These are phyloP conservation scores for Spergularia bocconei DNA, from an alignment of 148 eudicot genomes.

Conservation along the genomic window DNA sequence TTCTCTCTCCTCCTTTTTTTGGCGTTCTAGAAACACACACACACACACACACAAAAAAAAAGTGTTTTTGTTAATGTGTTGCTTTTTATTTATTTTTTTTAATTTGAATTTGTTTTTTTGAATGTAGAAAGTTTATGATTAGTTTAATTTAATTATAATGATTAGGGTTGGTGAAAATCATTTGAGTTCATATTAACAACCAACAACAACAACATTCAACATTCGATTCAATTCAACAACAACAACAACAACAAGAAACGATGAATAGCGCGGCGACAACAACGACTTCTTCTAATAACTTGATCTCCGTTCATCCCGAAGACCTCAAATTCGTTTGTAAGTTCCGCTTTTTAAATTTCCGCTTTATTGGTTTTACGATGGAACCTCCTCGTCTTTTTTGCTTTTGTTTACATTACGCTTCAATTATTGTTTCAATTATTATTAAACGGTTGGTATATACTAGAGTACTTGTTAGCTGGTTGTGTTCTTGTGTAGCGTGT, in stretches of 20 bases:
- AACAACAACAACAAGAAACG: not conserved
- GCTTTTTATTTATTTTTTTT: conserved; percentile 7
- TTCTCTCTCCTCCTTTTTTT: not conserved
- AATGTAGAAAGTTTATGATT: not conserved
- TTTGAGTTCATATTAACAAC: not conserved
- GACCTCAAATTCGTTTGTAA: conserved; percentile 76
- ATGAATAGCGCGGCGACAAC: conserved; percentile 28
- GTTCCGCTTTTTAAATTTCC: not conserved
- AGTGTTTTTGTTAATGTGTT: too few relatives aligned
- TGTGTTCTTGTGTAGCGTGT: not conserved
- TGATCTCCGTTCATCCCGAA: conserved; percentile 70
- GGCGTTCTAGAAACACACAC: not conserved
- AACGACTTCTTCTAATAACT: conserved; percentile 43
- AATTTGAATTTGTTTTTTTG: not conserved
- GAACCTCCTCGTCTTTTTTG: not conserved
- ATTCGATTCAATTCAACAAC: too few relatives aligned
- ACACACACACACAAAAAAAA: too few relatives aligned
- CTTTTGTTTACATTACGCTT: not conserved
- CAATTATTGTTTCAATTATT: too few relatives aligned
- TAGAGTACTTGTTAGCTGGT: not conserved
- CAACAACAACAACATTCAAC: not conserved
- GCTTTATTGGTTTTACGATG: not conserved
- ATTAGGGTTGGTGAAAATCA: conserved; percentile 6
- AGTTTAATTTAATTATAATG: conserved; percentile 10
- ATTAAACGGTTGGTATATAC: too few relatives aligned